These are phyloP conservation scores for Flaveria bidentis DNA, from an alignment of 129 eudicot species.

Conservation along the genomic window DNA sequence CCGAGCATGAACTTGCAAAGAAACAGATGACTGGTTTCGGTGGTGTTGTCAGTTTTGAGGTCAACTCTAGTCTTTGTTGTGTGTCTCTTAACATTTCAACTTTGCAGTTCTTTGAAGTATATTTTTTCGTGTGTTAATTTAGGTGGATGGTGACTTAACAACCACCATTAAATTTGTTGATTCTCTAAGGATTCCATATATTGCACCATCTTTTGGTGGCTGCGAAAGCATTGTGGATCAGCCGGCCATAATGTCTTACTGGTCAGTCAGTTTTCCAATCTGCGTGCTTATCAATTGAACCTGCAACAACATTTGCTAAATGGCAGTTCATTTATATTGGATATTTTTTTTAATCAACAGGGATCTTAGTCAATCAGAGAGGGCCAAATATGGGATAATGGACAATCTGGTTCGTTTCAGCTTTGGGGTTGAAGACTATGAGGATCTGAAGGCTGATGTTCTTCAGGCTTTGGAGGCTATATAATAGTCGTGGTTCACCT, in stretches of 20 bases:
- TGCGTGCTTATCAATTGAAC: neutral
- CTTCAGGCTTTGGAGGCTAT: slow-evolving; percentile 66
- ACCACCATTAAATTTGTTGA: slow-evolving; percentile 68
- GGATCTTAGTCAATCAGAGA: slow-evolving; percentile 62
- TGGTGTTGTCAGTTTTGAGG: slow-evolving; percentile 92
- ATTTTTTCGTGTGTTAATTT: neutral
- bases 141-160: slow-evolving; percentile 63
- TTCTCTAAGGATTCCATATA: slow-evolving; percentile 65
- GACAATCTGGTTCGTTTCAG: slow-evolving; percentile 84
- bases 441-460: slow-evolving; percentile 63
- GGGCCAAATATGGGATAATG: slow-evolving; percentile 70
- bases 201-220: slow-evolving; percentile 90
- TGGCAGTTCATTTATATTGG: neutral
- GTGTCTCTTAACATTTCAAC: neutral
- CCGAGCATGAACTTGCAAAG: slow-evolving; percentile 73
- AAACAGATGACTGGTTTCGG: slow-evolving; percentile 86
- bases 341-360: slow-evolving; percentile 28
- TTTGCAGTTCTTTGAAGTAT: neutral
- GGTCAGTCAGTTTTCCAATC: slow-evolving; percentile 37
- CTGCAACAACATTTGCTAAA: neutral
- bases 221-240: slow-evolving; percentile 90
- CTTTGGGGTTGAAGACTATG: slow-evolving; percentile 77
- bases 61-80: neutral
- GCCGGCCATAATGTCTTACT: slow-evolving; percentile 88
- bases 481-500: neutral